phyloP scores from a whole-genome alignment of 352 stramenopile species.

The Phytophthora sojae region DNA sequence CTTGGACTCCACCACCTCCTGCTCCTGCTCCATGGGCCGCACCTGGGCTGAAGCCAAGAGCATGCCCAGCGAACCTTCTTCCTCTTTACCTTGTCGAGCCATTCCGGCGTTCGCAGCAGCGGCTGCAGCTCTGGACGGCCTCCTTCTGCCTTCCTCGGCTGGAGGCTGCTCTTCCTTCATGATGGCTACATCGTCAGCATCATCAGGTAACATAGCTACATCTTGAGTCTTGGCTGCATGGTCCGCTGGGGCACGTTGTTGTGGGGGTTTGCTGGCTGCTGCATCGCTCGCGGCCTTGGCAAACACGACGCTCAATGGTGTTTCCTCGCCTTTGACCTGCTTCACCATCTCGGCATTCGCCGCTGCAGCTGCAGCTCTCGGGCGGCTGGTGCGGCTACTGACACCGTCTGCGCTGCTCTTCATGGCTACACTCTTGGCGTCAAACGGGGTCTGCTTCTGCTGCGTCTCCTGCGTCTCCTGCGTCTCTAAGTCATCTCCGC shows the following conservation, averaged over 20 bases:
- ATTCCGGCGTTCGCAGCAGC: conserved; percentile 23
- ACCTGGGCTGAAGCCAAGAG: conserved; percentile 6
- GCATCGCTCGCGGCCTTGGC: not conserved
- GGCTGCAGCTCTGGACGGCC: conserved; percentile 28
- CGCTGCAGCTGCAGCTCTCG: conserved; percentile 10
- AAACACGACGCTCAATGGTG: conserved; percentile 1
- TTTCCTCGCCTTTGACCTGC: conserved; percentile 15
- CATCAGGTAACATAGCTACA: not conserved
- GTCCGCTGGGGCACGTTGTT: not conserved
- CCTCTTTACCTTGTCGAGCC: conserved; percentile 21
- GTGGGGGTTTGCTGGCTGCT: not conserved
- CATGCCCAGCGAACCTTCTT: conserved; percentile 11
- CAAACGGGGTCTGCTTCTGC: not conserved
- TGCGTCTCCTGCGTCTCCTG: conserved; percentile 11
- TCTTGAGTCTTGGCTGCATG: conserved; percentile 1
- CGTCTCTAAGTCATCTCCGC: not conserved
- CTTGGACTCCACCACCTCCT: not conserved
- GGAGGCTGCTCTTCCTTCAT: not conserved
- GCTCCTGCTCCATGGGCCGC: not conserved
- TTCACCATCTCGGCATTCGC: conserved; percentile 19
- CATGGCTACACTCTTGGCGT: conserved; percentile 1
- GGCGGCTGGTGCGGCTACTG: conserved; percentile 4
- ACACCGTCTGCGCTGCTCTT: not conserved
- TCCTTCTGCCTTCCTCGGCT: not conserved
- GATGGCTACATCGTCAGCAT: not conserved